phyloP scores from a whole-genome alignment of 2,329 filamentous ascomycete genomes.

The Nemania bipapillata region DNA sequence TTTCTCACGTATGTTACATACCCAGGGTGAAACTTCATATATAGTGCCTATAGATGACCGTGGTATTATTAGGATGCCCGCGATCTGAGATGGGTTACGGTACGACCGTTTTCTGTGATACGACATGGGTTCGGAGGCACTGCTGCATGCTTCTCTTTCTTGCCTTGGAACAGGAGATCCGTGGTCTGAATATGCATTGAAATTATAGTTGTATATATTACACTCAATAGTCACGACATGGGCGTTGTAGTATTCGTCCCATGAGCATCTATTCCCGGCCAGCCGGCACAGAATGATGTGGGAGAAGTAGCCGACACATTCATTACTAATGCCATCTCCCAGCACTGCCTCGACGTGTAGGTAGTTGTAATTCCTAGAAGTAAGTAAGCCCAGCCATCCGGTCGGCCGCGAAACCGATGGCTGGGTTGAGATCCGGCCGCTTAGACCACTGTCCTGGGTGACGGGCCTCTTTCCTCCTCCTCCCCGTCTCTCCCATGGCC shows the following conservation, averaged over 20 bases:
- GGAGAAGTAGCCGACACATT: neutral
- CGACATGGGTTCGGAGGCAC: neutral
- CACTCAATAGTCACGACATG: neutral
- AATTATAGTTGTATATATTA: neutral
- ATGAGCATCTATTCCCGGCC: neutral
- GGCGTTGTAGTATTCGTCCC: neutral
- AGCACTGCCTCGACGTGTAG: neutral
- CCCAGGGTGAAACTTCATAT: conserved; percentile 1
- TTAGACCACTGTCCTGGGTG: conserved; percentile 2
- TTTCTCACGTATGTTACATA: conserved; percentile 2
- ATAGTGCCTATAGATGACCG: neutral
- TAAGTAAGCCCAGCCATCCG: neutral
- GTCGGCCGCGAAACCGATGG: neutral
- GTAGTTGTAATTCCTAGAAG: neutral
- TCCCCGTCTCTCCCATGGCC: too few species aligned
- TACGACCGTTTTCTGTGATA: neutral
- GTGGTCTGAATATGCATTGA: neutral
- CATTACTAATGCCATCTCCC: neutral
- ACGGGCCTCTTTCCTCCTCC: neutral
- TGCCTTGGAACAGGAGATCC: neutral
- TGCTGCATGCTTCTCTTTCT: neutral
- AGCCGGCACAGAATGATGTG: neutral
- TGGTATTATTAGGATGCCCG: neutral
- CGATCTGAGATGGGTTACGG: conserved; percentile 1
- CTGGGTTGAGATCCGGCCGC: neutral